Base-by-base conservation (phyloP, 2,329 filamentous ascomycete species). In the Cordyceps farinosa region DNA sequence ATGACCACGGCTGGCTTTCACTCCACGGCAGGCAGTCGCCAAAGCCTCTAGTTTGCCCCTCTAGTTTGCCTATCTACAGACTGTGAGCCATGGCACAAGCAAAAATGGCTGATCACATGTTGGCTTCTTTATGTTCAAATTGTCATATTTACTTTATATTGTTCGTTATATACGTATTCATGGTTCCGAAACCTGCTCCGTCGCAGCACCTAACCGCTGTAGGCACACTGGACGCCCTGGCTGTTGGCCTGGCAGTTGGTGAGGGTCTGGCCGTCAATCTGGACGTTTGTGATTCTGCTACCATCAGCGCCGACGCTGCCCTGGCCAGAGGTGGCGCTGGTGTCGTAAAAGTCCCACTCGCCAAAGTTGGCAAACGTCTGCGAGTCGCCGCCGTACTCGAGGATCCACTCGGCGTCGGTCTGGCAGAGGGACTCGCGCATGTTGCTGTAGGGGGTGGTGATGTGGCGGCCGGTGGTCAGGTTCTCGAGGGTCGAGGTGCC, bases 361-460 rank as follows among this genome's bases (percentile, higher is more conserved):
- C 65, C 62, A 42, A 66, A 66, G 51, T 66, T 30, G 29, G 51
- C 62, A 22, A 66, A 59, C 11, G 48, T 42, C 8, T 32, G 42
- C 15, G 51, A 45, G 44, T 52, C 82, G 52, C 61, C 61, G 34
- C 61, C 61, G 11, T 34, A 61, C 72, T 85, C 83, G 42, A 85
- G 80, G 67, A 86, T 85, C 82, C 83, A 87, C 69, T 86, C 83
- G 17, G 82, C 84, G 66, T 85, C 85, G 68, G 80, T 78, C 66
- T 82, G 76, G 69, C 78, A 81, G 38, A 85, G 76, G 40, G 67
- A 62, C 36, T 70, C 70, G 30, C 68, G 66, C 66, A 82, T 74
- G 53, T 74, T 74, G 29, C 67, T 73, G 70, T 86, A 79, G 5
- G 75, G 77, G 74, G 86, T 79, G 29, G 76, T 78, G 45, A 82